These are phyloP conservation scores for Leccinellum rugosiceps DNA, from an alignment of 768 basidiomycete genomes.

Conservation along the genomic window DNA sequence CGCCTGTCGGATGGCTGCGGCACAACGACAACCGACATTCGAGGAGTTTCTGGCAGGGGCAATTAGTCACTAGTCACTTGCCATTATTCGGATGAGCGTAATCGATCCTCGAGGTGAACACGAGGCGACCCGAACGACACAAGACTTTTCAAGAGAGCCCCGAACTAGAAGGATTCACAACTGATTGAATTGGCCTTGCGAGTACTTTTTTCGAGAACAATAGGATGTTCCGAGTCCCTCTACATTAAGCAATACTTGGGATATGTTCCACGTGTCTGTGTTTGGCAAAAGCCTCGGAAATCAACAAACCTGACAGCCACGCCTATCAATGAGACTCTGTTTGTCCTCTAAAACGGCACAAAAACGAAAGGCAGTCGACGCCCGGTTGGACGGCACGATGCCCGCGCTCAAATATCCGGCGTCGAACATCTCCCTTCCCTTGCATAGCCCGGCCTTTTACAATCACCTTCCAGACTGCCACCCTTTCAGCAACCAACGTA, in stretches of 20 bases:
- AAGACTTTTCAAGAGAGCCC: conserved; percentile 1
- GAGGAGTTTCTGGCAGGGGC: neutral
- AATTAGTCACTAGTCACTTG: conserved; percentile 11
- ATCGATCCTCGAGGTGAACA: conserved; percentile 21
- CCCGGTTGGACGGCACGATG: conserved; percentile 3
- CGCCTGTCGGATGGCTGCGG: neutral
- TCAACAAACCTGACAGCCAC: conserved; percentile 10
- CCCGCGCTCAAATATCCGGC: conserved; percentile 1
- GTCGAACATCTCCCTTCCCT: conserved; percentile 1
- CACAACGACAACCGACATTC: neutral
- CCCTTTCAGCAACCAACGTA: conserved; percentile 71
- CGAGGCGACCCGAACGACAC: conserved; percentile 16
- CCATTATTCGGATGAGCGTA: conserved; percentile 3
- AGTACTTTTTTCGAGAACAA: too few relatives aligned
- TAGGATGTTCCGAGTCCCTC: too few relatives aligned
- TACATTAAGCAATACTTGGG: too few relatives aligned
- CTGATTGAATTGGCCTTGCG: neutral
- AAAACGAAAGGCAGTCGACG: conserved; percentile 27
- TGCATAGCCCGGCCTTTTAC: conserved; percentile 20
- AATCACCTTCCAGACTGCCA: conserved; percentile 6
- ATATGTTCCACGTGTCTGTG: conserved; percentile 16
- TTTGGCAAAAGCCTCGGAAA: conserved; percentile 24
- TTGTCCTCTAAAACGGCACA: conserved; percentile 15
- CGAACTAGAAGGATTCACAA: neutral
- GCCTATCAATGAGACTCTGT: too few relatives aligned